Percentiles rank a stretch among this genome's conserved stretches.
Evolutionary conservation across 208 protist species (phyloP).

Genomic region (Crithidia acanthocephali): DNA sequence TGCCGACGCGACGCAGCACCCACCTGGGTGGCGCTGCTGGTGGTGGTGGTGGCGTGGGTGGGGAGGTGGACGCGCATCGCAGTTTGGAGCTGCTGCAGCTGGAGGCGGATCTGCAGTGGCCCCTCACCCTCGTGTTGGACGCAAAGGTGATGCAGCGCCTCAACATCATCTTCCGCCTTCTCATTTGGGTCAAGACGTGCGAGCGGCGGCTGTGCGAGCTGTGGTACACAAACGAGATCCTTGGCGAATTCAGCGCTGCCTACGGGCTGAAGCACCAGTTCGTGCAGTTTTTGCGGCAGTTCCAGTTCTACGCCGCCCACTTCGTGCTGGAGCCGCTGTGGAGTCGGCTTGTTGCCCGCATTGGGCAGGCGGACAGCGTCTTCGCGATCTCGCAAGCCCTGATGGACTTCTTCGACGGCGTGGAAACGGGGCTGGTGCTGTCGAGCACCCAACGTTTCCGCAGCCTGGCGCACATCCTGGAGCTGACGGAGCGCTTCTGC

Average conservation of each 20-base stretch:
- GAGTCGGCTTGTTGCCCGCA: constrained; percentile 63
- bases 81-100: constrained; percentile 85
- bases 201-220: constrained; percentile 70
- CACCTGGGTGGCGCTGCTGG: background rate
- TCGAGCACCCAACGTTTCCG: constrained; percentile 74
- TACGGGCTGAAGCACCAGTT: constrained; percentile 89
- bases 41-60: constrained; percentile 3
- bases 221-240: constrained; percentile 57
- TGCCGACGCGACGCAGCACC: constrained; percentile 11
- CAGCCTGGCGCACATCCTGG: constrained; percentile 71
- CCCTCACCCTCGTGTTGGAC: constrained; percentile 81
- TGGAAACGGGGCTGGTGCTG: constrained; percentile 74
- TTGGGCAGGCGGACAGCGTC: constrained; percentile 72
- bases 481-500: constrained; percentile 77
- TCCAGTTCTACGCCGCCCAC: constrained; percentile 89
- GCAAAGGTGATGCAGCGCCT: constrained; percentile 55
- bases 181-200: constrained; percentile 82
- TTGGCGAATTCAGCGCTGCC: constrained; percentile 54
- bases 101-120: constrained; percentile 85
- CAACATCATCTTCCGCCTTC: constrained; percentile 84
- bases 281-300: constrained; percentile 87
- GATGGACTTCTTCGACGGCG: constrained; percentile 75
- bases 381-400: constrained; percentile 74
- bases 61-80: constrained; percentile 34
- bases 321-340: constrained; percentile 89